Percentiles rank a stretch among this genome's conserved stretches.
Evolutionary conservation across 2,329 filamentous ascomycete species (phyloP).

Genomic region (Fusarium sp.): DNA sequence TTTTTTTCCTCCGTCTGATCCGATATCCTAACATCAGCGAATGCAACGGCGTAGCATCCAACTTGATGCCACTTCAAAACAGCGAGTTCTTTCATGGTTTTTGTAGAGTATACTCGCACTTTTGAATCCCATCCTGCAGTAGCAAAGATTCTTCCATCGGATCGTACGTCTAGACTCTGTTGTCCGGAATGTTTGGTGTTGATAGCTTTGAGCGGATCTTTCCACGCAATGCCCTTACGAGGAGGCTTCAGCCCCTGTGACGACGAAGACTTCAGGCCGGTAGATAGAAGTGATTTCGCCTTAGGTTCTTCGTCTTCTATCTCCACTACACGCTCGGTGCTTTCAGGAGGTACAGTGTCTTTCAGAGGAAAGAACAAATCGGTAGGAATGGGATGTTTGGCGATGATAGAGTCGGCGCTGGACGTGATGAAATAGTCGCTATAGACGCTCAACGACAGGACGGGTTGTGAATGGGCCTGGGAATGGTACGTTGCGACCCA

Average conservation of each 20-base stretch:
- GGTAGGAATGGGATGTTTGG: slow-evolving; percentile 75
- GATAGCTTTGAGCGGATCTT: slow-evolving; percentile 66
- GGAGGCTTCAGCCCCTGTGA: slow-evolving; percentile 9
- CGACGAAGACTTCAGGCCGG: slow-evolving; percentile 21
- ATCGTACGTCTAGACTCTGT: slow-evolving; percentile 80
- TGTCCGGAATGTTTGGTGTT: slow-evolving; percentile 93
- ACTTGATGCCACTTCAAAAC: slow-evolving; percentile 95
- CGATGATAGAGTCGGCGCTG: slow-evolving; percentile 81
- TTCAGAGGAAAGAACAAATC: slow-evolving; percentile 31
- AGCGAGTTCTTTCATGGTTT: slow-evolving; percentile 85
- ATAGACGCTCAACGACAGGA: slow-evolving; percentile 76
- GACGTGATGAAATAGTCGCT: slow-evolving; percentile 77
- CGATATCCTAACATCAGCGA: slow-evolving; percentile 61
- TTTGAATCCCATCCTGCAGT: slow-evolving; percentile 94
- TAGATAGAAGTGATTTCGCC: slow-evolving; percentile 41
- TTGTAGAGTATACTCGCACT: slow-evolving; percentile 82
- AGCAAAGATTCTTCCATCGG: slow-evolving; percentile 84
- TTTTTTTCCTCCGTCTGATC: background rate
- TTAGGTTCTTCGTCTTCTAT: slow-evolving; percentile 32
- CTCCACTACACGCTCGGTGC: slow-evolving; percentile 41
- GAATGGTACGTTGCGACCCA: slow-evolving; percentile 70
- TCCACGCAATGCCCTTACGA: slow-evolving; percentile 46
- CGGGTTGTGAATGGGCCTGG: slow-evolving; percentile 79
- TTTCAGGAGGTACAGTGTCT: background rate
- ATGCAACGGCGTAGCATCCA: slow-evolving; percentile 84